phyloP scores from a whole-genome alignment of 257 asterid genomes.

The Striga asiatica region DNA sequence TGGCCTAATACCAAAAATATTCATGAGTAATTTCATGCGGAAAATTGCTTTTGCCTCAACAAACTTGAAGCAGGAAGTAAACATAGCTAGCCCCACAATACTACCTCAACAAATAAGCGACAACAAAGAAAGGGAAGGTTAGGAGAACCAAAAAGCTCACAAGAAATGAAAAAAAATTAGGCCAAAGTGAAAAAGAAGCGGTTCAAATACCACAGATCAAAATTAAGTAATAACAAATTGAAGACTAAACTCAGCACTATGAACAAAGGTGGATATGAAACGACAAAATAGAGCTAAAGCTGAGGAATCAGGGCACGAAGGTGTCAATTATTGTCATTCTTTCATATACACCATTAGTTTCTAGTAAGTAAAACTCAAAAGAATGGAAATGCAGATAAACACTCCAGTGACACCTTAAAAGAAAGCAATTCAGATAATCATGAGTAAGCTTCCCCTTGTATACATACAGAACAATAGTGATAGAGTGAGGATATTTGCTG shows the following conservation, averaged over 20 bases:
- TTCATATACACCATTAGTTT: slow-evolving; percentile 8
- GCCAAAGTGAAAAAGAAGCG: not conserved
- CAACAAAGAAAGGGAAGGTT: not conserved
- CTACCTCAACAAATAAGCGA: not conserved
- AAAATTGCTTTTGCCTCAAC: not conserved
- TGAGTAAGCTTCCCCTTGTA: not conserved
- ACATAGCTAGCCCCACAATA: not conserved
- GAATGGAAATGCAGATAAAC: not conserved
- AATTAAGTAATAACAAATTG: not conserved
- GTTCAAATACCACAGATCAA: not conserved
- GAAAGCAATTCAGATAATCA: not conserved
- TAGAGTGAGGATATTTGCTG: not conserved
- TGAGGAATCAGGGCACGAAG: not conserved
- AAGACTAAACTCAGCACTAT: not conserved
- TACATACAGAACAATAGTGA: not conserved
- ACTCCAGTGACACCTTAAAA: not conserved
- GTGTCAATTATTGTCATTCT: not conserved
- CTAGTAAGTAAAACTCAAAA: not conserved
- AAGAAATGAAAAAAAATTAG: too few relatives aligned
- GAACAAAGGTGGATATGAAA: not conserved
- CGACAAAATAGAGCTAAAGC: not conserved
- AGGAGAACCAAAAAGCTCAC: not conserved
- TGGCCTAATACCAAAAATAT: not conserved
- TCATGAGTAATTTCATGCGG: not conserved
- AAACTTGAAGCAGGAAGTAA: too few relatives aligned